Conservation (phyloP, 805 yeast species). For the Ogataea degrootiae region DNA sequence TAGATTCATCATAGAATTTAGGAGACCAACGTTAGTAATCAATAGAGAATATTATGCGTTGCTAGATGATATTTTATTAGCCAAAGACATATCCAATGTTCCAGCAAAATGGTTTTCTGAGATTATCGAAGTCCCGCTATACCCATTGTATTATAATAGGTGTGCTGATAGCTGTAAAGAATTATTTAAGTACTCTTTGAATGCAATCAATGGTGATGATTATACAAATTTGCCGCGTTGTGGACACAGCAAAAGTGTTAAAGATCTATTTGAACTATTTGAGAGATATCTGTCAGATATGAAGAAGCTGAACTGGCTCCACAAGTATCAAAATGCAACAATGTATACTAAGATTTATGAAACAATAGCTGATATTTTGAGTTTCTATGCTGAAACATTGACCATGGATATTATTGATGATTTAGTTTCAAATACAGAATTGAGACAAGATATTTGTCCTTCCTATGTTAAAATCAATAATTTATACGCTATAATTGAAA, state of each 20-base stretch:
- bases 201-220: constrained; percentile 8
- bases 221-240: constrained; percentile 8
- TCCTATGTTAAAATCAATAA: constrained; percentile 16
- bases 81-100: background rate
- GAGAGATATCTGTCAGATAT: constrained; percentile 8
- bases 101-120: background rate
- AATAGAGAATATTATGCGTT: background rate
- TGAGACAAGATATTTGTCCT: constrained; percentile 2
- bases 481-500: constrained; percentile 9
- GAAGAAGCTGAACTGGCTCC: constrained; percentile 5
- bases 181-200: constrained; percentile 3
- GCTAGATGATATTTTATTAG: constrained; percentile 1
- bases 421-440: constrained; percentile 1
- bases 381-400: constrained; percentile 7
- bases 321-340: constrained; percentile 9
- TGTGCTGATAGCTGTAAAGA: constrained; percentile 11
- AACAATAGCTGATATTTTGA: constrained; percentile 4
- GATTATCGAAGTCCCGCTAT: background rate
- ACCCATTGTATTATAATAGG: constrained; percentile 10
- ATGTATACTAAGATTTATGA: constrained; percentile 11
- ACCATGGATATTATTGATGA: constrained; percentile 9
- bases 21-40: background rate
- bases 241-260: constrained; percentile 15
- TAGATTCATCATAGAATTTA: background rate
- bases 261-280: constrained; percentile 8